Percentiles rank a stretch among this genome's conserved stretches.
Conservation (phyloP, 2,329 filamentous ascomycete genomes). For the Phaeosphaeria sp. region DNA sequence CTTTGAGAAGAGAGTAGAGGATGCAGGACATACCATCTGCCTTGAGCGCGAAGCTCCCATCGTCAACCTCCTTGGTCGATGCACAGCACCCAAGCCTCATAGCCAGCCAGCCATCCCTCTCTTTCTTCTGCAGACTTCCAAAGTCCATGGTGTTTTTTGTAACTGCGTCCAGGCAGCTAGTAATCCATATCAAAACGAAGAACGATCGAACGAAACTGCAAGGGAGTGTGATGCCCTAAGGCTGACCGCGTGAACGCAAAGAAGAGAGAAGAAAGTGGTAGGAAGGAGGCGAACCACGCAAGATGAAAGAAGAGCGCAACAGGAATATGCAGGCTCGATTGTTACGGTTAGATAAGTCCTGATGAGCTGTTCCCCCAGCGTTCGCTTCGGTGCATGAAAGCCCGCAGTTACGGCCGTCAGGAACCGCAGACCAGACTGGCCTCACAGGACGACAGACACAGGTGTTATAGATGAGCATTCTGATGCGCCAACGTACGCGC, state of each 20-base stretch:
- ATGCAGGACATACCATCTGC: conserved; percentile 36
- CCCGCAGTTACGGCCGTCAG: conserved; percentile 26
- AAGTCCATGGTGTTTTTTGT: conserved; percentile 27
- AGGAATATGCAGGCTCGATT: conserved; percentile 8
- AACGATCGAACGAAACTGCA: conserved; percentile 13
- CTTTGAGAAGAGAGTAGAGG: neutral
- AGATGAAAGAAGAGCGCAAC: conserved; percentile 5
- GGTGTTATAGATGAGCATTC: conserved; percentile 27
- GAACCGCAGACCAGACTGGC: conserved; percentile 25
- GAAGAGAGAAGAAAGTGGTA: conserved; percentile 16
- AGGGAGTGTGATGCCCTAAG: conserved; percentile 12
- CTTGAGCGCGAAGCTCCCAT: conserved; percentile 24
- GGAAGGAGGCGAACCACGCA: conserved; percentile 9
- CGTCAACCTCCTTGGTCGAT: conserved; percentile 38
- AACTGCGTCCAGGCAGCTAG: conserved; percentile 38
- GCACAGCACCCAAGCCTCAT: conserved; percentile 49
- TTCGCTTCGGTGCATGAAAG: conserved; percentile 15
- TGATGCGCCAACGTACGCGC: conserved; percentile 14
- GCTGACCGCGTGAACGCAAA: conserved; percentile 12
- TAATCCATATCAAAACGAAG: conserved; percentile 22
- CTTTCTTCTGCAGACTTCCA: conserved; percentile 21
- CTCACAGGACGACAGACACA: conserved; percentile 26
- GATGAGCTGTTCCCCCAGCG: conserved; percentile 20
- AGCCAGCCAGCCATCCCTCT: conserved; percentile 41
- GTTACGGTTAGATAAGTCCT: conserved; percentile 9